Evolutionary conservation across 176 grass and related monocot species (phyloP).

Genomic region (Miscanthus lutarioriparius): DNA sequence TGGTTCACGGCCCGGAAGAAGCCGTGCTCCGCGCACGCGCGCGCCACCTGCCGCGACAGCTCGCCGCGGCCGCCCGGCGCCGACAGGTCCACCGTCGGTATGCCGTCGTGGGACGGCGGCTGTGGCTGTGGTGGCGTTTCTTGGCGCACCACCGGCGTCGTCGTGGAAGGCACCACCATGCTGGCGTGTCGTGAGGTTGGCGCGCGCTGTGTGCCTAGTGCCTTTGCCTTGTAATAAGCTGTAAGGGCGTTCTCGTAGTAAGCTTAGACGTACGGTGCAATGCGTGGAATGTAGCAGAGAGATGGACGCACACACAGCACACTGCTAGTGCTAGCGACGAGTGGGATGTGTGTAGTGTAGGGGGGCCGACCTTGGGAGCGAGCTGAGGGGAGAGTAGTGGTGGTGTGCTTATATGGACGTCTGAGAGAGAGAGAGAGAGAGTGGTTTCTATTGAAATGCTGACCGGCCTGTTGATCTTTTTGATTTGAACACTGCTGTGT

Average conservation of each 20-base stretch:
- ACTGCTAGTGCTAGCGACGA: background rate
- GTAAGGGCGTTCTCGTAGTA: too few species aligned
- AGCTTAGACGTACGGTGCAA: background rate
- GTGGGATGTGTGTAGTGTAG: slow-evolving; percentile 17
- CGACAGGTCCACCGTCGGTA: slow-evolving; percentile 77
- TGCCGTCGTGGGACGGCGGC: background rate
- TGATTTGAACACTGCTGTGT: background rate
- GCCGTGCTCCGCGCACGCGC: slow-evolving; percentile 60
- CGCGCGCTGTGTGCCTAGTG: background rate
- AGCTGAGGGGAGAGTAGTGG: slow-evolving; percentile 1
- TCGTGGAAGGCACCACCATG: slow-evolving; percentile 61
- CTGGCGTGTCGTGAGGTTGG: background rate
- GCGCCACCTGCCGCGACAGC: slow-evolving; percentile 43
- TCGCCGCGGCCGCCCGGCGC: slow-evolving; percentile 21
- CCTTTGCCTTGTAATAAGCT: background rate
- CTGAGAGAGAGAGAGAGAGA: background rate
- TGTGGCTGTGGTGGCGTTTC: background rate
- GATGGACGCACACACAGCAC: background rate
- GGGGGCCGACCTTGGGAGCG: slow-evolving; percentile 11
- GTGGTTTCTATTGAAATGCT: slow-evolving; percentile 17
- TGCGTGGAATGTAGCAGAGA: background rate
- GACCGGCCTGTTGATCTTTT: slow-evolving; percentile 32
- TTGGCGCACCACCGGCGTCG: slow-evolving; percentile 32
- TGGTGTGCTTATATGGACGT: slow-evolving; percentile 44
- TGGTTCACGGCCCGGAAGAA: slow-evolving; percentile 84